Conservation (phyloP, 306 rosid genomes). For the Malus sieversii region DNA sequence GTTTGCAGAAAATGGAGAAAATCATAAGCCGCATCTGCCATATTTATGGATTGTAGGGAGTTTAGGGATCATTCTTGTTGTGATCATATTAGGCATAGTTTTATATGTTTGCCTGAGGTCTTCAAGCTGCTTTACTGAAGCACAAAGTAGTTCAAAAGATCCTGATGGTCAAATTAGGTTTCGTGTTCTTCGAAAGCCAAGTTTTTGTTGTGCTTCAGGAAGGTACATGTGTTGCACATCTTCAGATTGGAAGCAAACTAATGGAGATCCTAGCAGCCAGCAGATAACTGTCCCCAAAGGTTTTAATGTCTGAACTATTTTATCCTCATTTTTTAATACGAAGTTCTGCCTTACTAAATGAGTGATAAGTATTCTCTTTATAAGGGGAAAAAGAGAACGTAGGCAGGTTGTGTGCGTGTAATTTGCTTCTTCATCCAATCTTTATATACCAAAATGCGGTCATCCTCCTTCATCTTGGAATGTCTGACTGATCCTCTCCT, state of each 20-base stretch:
- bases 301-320: constrained; percentile 28
- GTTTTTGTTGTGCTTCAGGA: constrained; percentile 86
- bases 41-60: constrained; percentile 84
- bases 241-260: constrained; percentile 61
- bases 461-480: constrained; percentile 7
- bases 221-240: constrained; percentile 63
- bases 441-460: not conserved
- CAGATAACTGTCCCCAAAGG: constrained; percentile 64
- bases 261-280: constrained; percentile 49
- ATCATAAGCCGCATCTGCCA: constrained; percentile 61
- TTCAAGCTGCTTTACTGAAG: constrained; percentile 44
- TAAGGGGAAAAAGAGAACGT: too few species aligned
- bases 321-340: constrained; percentile 5
- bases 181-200: constrained; percentile 81
- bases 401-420: not conserved
- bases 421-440: not conserved
- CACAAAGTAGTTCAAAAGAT: constrained; percentile 47
- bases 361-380: too few species aligned
- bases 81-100: constrained; percentile 47
- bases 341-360: not conserved
- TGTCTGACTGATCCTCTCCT: constrained; percentile 3
- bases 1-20: constrained; percentile 44
- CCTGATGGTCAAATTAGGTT: constrained; percentile 51
- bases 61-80: constrained; percentile 54
- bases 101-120: constrained; percentile 56